phyloP scores from a whole-genome alignment of 192 early-diverging fungal genomes.

The Pilaira anomala region DNA sequence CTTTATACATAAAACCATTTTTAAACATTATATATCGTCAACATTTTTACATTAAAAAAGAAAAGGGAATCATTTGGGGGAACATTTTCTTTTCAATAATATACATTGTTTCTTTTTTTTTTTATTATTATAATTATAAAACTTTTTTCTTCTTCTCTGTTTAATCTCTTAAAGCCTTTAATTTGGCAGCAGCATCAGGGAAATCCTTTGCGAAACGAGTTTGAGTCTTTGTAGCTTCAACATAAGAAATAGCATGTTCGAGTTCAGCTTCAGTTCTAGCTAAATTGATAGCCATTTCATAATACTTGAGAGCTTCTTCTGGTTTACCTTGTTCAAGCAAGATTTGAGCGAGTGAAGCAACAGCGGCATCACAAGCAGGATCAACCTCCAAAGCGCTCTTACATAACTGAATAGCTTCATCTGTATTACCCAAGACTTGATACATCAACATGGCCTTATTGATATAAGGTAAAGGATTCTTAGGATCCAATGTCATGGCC shows the following conservation, averaged over 20 bases:
- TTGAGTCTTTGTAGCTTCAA: constrained; percentile 62
- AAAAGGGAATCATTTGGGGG: no score
- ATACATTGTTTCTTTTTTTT: neutral
- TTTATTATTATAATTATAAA: no score
- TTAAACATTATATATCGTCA: no score
- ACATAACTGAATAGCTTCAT: constrained; percentile 72
- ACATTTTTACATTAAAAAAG: no score
- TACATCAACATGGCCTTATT: constrained; percentile 88
- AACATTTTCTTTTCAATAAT: neutral
- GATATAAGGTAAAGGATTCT: constrained; percentile 94
- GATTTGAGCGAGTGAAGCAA: constrained; percentile 73
- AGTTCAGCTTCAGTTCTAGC: constrained; percentile 90
- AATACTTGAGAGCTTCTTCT: constrained; percentile 79
- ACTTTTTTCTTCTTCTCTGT: neutral
- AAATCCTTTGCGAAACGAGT: constrained; percentile 18
- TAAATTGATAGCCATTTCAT: constrained; percentile 77
- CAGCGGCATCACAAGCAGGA: constrained; percentile 93
- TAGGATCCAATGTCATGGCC: constrained; percentile 74
- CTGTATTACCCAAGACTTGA: constrained; percentile 74
- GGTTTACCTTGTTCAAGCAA: constrained; percentile 85
- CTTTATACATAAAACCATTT: no score
- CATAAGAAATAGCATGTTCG: constrained; percentile 72
- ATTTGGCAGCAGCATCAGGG: constrained; percentile 26
- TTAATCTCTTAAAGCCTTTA: constrained; percentile 15
- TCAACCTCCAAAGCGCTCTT: constrained; percentile 84